Percentiles rank a stretch among this genome's conserved stretches.
phyloP scores from a whole-genome alignment of 2,329 filamentous ascomycete genomes.

The Myotisia sp. region DNA sequence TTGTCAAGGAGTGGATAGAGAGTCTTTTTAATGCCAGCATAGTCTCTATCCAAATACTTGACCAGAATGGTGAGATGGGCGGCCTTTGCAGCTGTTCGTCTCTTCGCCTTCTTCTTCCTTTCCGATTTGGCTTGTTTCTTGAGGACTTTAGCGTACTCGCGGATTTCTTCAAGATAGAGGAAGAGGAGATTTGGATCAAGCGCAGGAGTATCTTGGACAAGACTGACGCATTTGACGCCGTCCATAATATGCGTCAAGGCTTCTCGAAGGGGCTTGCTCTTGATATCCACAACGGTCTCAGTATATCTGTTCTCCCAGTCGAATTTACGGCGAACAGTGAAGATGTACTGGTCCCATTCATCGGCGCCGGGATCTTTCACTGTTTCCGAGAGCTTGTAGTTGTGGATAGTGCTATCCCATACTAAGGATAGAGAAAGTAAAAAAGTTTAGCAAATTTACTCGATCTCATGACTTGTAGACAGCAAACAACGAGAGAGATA shows the following conservation, averaged over 20 bases:
- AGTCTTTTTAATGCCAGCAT: slow-evolving; percentile 60
- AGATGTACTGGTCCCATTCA: slow-evolving; percentile 65
- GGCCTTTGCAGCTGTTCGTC: slow-evolving; percentile 25
- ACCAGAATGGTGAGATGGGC: slow-evolving; percentile 54
- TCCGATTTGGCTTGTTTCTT: slow-evolving; percentile 50
- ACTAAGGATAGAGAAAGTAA: no score
- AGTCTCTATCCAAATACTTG: slow-evolving; percentile 69
- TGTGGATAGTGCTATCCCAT: slow-evolving; percentile 44
- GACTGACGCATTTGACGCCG: slow-evolving; percentile 59
- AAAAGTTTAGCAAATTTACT: no score
- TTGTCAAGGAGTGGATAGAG: slow-evolving; percentile 67
- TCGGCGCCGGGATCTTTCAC: slow-evolving; percentile 46
- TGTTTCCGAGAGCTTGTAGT: slow-evolving; percentile 55
- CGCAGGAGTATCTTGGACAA: slow-evolving; percentile 66
- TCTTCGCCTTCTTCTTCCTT: slow-evolving; percentile 30
- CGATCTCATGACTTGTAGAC: slow-evolving; percentile 5
- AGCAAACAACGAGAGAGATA: slow-evolving; percentile 8
- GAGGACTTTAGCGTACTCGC: slow-evolving; percentile 47
- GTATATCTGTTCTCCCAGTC: slow-evolving; percentile 72
- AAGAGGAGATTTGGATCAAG: slow-evolving; percentile 59
- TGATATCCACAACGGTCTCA: slow-evolving; percentile 65
- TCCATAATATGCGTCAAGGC: slow-evolving; percentile 58
- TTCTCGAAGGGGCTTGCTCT: slow-evolving; percentile 63
- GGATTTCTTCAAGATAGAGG: slow-evolving; percentile 66
- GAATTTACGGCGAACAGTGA: slow-evolving; percentile 70